phyloP scores from a whole-genome alignment of 768 basidiomycete genomes.

The Leucocoprinus leucothites region DNA sequence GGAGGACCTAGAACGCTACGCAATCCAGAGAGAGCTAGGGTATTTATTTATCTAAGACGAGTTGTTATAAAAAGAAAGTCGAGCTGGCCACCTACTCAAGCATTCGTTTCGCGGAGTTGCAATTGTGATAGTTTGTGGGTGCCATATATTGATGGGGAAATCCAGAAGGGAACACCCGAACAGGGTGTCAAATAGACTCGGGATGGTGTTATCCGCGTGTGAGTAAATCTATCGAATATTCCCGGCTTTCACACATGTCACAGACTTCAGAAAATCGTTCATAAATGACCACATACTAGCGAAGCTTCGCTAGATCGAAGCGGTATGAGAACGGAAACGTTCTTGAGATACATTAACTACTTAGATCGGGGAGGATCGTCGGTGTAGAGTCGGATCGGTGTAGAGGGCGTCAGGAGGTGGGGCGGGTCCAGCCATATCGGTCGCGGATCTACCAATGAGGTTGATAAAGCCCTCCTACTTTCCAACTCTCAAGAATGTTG shows the following conservation, averaged over 20 bases:
- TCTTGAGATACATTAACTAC: not conserved
- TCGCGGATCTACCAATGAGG: conserved; percentile 9
- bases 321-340: not conserved
- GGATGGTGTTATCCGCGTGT: conserved; percentile 11
- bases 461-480: conserved; percentile 12
- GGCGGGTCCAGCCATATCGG: conserved; percentile 11
- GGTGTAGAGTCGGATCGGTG: conserved; percentile 11
- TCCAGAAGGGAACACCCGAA: conserved; percentile 2
- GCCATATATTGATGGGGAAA: conserved; percentile 9
- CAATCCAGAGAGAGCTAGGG: not conserved
- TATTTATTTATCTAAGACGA: too few species aligned
- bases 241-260: not conserved
- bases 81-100: too few species aligned
- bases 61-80: too few species aligned
- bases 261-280: not conserved
- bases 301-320: not conserved
- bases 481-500: conserved; percentile 10
- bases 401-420: conserved; percentile 6
- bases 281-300: not conserved
- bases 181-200: conserved; percentile 7
- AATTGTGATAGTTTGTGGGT: conserved; percentile 11
- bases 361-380: conserved; percentile 13
- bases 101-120: conserved; percentile 6
- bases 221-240: not conserved
- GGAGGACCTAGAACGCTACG: not conserved